Evolutionary conservation across 176 grass and related monocot species (phyloP), one percentile per base, ranked within the genome.

Genomic region (Aegilops sharonensis): DNA sequence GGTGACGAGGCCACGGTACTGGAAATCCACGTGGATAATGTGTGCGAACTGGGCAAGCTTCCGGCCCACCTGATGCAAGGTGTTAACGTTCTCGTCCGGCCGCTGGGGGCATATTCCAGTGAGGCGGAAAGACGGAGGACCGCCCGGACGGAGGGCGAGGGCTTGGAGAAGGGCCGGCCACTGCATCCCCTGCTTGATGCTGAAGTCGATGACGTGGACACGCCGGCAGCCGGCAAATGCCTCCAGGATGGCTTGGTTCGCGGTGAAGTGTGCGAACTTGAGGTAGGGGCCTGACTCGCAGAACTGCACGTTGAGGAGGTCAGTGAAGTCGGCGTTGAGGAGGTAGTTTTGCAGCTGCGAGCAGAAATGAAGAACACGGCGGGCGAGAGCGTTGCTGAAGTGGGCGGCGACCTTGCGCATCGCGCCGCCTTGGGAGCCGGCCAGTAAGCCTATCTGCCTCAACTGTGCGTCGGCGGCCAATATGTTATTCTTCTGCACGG

Each of bases 211-310:
- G 81, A 98, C 91, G 86, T 98, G 96, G 24, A 98, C 96, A 65
- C 93, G 89, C 25, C 90, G 90, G 90, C 88, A 95, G 56, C 93
- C 88, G 0, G 86, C 90, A 71, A 98, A 95, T 11, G 91, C 96
- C 86, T 98, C 93, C 32, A 98, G 87, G 85, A 98, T 95, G 18
- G 96, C 96, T 60, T 98, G 93, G 78, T 98, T 98, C 0, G 96
- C 96, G 40, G 96, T 98, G 88, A 98, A 98, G 88, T 98, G 96
- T n/a, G 96, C 96, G 65, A 98, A 98, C 87, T 98, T 98, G 86
- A 98, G 93, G 85, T 98, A 98, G 68, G 96, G 96, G 78, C 91
- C 91, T 17, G 92, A 92, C 83, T 98, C 96, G 86, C 94, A 98
- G 88, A 98, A 98, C 86, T 98, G 96, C 6, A 80, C 42, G 84